A percentile compares a stretch with the other conserved stretches of the same genome.
phyloP scores from a whole-genome alignment of 106 monocot species.

The Platanthera zijinensis region DNA sequence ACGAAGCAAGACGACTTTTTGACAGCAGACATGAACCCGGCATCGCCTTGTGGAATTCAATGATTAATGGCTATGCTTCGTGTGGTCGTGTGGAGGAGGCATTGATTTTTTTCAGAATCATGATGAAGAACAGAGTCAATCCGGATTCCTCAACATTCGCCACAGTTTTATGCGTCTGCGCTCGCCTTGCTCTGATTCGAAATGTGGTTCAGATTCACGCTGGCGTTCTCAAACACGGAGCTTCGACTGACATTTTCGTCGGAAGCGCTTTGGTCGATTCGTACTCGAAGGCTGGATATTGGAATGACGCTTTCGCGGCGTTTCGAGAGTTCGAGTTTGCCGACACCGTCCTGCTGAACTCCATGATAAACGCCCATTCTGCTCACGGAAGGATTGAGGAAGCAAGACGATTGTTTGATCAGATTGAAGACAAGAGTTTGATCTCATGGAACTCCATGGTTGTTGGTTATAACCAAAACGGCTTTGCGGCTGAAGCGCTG shows the following conservation, averaged over 20 bases:
- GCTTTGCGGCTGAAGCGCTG: constrained; percentile 32
- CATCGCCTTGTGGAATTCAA: constrained; percentile 58
- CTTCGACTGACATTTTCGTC: constrained; percentile 25
- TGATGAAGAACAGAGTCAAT: constrained; percentile 24
- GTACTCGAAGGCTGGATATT: constrained; percentile 49
- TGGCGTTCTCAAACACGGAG: constrained; percentile 30
- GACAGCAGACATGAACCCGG: constrained; percentile 18
- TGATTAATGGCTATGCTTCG: constrained; percentile 37
- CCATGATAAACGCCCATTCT: constrained; percentile 60
- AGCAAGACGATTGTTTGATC: constrained; percentile 40
- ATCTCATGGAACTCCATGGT: constrained; percentile 94
- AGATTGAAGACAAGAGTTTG: constrained; percentile 35
- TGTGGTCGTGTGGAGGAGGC: constrained; percentile 26
- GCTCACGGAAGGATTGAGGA: constrained; percentile 43
- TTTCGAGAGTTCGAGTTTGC: constrained; percentile 29
- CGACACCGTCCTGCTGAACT: constrained; percentile 60
- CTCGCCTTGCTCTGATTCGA: constrained; percentile 1
- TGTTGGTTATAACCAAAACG: constrained; percentile 64
- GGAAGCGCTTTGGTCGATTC: constrained; percentile 50
- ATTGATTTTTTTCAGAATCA: constrained; percentile 27
- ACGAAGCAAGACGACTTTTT: constrained; percentile 41
- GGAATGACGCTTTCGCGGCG: constrained; percentile 38
- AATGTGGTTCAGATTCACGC: constrained; percentile 44
- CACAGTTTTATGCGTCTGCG: constrained; percentile 38
- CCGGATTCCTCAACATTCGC: constrained; percentile 41